A percentile compares a stretch with the other conserved stretches of the same genome.
Evolutionary conservation across 2,329 filamentous ascomycete species (phyloP).

Genomic region (Cladosporium sphaerospermum): DNA sequence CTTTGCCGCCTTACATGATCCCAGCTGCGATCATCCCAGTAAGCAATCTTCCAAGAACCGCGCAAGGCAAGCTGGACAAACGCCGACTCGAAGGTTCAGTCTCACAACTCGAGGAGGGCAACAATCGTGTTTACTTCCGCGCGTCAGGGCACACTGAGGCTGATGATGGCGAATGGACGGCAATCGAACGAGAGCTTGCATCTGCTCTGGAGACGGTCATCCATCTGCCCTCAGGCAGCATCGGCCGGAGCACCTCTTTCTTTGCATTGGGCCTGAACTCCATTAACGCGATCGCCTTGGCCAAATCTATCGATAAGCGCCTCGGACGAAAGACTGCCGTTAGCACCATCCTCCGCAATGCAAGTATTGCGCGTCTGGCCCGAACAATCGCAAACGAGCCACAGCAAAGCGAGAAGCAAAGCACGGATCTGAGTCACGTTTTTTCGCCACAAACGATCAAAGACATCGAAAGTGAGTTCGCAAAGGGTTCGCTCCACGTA

Average conservation of each 20-base stretch:
- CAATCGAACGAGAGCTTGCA: constrained; percentile 52
- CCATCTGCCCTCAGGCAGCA: constrained; percentile 36
- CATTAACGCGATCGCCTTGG: constrained; percentile 68
- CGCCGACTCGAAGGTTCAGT: constrained; percentile 47
- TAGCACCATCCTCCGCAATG: constrained; percentile 62
- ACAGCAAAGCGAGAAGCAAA: neutral
- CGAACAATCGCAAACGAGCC: neutral
- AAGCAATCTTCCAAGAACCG: constrained; percentile 61
- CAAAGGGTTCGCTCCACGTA: neutral
- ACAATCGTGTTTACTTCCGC: constrained; percentile 40
- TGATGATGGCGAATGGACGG: constrained; percentile 42
- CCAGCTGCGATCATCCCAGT: constrained; percentile 69
- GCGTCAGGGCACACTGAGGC: constrained; percentile 28
- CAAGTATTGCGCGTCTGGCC: constrained; percentile 59
- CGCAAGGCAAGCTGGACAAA: constrained; percentile 69
- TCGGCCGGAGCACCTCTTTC: constrained; percentile 65
- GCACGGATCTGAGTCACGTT: neutral
- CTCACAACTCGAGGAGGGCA: constrained; percentile 37
- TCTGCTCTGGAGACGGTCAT: constrained; percentile 34
- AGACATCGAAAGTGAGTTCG: neutral
- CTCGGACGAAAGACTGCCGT: constrained; percentile 52
- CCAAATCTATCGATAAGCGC: constrained; percentile 50
- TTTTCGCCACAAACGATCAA: neutral
- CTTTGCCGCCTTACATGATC: constrained; percentile 70
- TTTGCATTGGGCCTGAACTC: constrained; percentile 77